A percentile compares a stretch with the other conserved stretches of the same genome.
Evolutionary conservation across 371 early-diverging fungal species (phyloP).

Genomic region (Mycotypha africana): DNA sequence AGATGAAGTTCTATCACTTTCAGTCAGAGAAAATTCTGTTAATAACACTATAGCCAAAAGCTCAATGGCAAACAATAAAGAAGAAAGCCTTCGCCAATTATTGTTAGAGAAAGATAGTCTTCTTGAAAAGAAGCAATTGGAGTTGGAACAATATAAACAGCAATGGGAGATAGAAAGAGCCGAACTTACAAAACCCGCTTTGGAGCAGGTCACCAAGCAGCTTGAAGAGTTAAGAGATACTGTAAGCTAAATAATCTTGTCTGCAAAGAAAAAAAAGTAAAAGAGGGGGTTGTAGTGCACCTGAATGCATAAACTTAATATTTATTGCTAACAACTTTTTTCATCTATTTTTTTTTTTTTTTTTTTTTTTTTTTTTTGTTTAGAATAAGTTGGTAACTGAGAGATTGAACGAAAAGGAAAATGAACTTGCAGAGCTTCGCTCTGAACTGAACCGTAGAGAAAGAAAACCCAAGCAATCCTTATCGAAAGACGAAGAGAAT

Average conservation of each 20-base stretch:
- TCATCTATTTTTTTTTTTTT: not conserved
- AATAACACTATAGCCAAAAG: too few species aligned
- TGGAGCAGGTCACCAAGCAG: constrained; percentile 32
- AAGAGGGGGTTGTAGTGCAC: too few species aligned
- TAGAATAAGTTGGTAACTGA: constrained; percentile 35
- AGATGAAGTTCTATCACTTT: too few species aligned
- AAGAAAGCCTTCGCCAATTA: too few species aligned
- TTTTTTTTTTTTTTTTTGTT: not conserved
- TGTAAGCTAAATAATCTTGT: too few species aligned
- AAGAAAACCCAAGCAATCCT: constrained; percentile 15
- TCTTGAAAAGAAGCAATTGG: constrained; percentile 19
- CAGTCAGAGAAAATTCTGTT: too few species aligned
- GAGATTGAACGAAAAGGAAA: constrained; percentile 36
- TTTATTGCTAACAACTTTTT: too few species aligned
- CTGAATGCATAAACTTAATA: too few species aligned
- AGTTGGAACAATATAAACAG: constrained; percentile 26
- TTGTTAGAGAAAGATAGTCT: constrained; percentile 27
- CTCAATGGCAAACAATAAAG: too few species aligned
- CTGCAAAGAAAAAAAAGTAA: too few species aligned
- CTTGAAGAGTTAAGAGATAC: constrained; percentile 34
- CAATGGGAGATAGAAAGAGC: constrained; percentile 34
- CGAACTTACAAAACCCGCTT: constrained; percentile 31
- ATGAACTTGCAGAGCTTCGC: constrained; percentile 30
- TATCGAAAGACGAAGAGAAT: constrained; percentile 18
- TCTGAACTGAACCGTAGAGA: constrained; percentile 31